phyloP scores from a whole-genome alignment of 371 early-diverging fungal genomes.

The Mucor saturninus region DNA sequence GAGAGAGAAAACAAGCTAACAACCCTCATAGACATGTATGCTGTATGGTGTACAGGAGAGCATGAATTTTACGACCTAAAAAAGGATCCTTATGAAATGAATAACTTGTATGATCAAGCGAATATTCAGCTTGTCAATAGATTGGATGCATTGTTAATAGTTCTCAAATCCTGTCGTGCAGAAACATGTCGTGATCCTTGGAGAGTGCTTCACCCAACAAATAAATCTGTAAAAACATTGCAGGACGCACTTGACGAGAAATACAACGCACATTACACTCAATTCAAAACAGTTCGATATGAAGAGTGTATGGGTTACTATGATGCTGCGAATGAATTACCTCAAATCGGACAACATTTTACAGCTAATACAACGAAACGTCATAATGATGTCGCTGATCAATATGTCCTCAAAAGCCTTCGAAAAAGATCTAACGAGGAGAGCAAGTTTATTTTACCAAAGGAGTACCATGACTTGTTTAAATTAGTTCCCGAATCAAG shows the following conservation, averaged over 20 bases:
- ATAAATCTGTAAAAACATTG: conserved; percentile 32
- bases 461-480: conserved; percentile 26
- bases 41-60: conserved; percentile 70
- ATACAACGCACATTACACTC: conserved; percentile 40
- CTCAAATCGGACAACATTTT: conserved; percentile 29
- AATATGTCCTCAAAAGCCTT: conserved; percentile 16
- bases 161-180: conserved; percentile 60
- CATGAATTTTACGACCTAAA: conserved; percentile 64
- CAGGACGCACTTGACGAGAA: conserved; percentile 39
- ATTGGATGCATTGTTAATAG: conserved; percentile 63
- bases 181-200: conserved; percentile 67
- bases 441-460: conserved; percentile 7
- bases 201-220: conserved; percentile 50
- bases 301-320: conserved; percentile 38
- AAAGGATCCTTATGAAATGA: conserved; percentile 63
- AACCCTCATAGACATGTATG: conserved; percentile 45
- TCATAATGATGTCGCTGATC: background rate
- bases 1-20: background rate
- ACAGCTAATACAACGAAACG: conserved; percentile 7
- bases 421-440: conserved; percentile 1
- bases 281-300: conserved; percentile 37
- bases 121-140: conserved; percentile 47
- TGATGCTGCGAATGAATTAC: conserved; percentile 29
- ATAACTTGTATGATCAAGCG: conserved; percentile 45
- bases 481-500: conserved; percentile 30